Conservation (phyloP, 2,329 filamentous ascomycete genomes). For the Hypoxylon sp. region DNA sequence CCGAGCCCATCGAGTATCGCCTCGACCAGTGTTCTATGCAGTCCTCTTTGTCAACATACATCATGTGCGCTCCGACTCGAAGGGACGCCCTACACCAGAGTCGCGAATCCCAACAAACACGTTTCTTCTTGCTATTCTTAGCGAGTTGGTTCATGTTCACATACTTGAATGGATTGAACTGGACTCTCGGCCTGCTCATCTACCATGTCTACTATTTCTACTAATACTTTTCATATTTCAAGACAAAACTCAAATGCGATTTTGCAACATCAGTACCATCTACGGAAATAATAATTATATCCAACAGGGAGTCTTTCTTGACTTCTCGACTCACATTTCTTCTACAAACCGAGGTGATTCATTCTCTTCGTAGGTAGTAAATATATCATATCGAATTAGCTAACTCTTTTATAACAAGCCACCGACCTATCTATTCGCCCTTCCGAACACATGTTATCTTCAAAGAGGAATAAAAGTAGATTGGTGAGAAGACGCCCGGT, state of each 20-base stretch:
- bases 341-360: neutral
- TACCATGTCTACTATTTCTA: neutral
- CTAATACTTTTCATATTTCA: neutral
- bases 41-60: neutral
- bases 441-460: too few species aligned
- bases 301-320: neutral
- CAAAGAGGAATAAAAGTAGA: too few species aligned
- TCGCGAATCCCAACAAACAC: neutral
- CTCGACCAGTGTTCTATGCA: neutral
- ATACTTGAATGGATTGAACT: neutral
- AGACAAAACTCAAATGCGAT: neutral
- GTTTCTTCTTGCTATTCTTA: neutral
- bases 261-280: neutral
- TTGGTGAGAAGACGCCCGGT: too few species aligned
- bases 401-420: too few species aligned
- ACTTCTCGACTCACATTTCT: neutral
- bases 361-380: neutral
- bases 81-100: neutral
- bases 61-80: neutral
- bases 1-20: neutral
- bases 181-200: neutral
- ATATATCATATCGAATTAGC: too few species aligned
- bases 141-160: neutral
- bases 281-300: constrained; percentile 2
- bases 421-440: too few species aligned